Percentiles rank a stretch among this genome's conserved stretches.
Conservation (phyloP, 1,284 basidiomycete genomes). For the Psilocybe mexicana region DNA sequence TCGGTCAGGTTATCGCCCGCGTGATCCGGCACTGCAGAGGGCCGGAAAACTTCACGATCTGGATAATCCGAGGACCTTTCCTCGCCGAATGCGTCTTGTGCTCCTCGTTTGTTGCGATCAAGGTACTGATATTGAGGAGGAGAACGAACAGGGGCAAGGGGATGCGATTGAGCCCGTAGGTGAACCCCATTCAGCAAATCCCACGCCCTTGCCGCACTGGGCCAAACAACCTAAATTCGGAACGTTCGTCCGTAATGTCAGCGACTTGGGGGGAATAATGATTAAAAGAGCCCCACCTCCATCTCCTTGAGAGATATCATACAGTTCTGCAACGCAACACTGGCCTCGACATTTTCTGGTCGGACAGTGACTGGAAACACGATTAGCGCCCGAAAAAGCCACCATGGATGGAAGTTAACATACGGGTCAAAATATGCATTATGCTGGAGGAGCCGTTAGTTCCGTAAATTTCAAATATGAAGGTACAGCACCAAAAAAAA, state of each 20-base stretch:
- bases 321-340: constrained; percentile 65
- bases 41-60: constrained; percentile 44
- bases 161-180: constrained; percentile 46
- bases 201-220: constrained; percentile 69
- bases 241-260: constrained; percentile 6
- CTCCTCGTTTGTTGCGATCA: constrained; percentile 58
- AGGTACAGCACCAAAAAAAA: background rate
- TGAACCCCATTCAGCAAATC: constrained; percentile 72
- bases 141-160: constrained; percentile 26
- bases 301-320: constrained; percentile 70
- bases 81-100: constrained; percentile 64
- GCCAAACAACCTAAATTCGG: constrained; percentile 57
- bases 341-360: constrained; percentile 69
- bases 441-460: constrained; percentile 49
- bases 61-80: constrained; percentile 50
- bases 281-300: constrained; percentile 47
- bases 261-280: background rate
- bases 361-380: constrained; percentile 57
- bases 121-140: constrained; percentile 28
- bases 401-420: constrained; percentile 23
- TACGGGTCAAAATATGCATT: constrained; percentile 81
- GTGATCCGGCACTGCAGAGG: constrained; percentile 24
- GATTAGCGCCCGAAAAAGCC: constrained; percentile 9
- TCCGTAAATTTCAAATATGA: constrained; percentile 15
- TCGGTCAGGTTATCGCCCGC: constrained; percentile 25